Conservation (phyloP, 768 basidiomycete genomes). For the Mycena vulgaris region DNA sequence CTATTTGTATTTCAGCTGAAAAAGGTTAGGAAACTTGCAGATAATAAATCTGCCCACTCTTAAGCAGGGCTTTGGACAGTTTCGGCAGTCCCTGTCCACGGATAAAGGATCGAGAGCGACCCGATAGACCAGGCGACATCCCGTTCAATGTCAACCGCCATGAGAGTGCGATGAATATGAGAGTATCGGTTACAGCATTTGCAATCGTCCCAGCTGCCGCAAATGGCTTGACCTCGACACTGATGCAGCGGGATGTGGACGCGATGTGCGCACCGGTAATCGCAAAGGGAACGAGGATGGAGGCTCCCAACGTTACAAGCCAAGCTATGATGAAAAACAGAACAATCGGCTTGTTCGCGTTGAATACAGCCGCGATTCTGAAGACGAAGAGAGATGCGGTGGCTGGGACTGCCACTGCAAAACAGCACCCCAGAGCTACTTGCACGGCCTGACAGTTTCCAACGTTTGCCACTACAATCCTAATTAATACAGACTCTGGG, state of each 20-base stretch:
- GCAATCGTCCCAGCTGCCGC: neutral
- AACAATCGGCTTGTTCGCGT: neutral
- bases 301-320: neutral
- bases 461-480: neutral
- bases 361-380: too few relatives aligned
- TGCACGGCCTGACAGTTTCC: neutral
- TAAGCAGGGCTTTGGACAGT: slow-evolving; percentile 4
- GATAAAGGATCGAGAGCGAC: slow-evolving; percentile 4
- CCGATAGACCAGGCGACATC: too few relatives aligned
- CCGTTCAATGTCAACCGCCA: neutral
- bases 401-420: too few relatives aligned
- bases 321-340: neutral
- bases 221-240: neutral
- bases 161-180: neutral
- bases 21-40: slow-evolving; percentile 2
- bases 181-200: neutral
- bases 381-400: too few relatives aligned
- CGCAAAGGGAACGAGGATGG: neutral
- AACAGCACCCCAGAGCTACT: neutral
- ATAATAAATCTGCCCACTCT: slow-evolving; percentile 23
- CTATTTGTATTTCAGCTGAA: too few relatives aligned
- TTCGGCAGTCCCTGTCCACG: neutral
- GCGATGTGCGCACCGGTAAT: neutral
- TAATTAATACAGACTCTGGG: neutral
- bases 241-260: neutral